These are phyloP conservation scores for Ogataea zsoltii DNA, from an alignment of 805 yeast species.

Conservation along the genomic window DNA sequence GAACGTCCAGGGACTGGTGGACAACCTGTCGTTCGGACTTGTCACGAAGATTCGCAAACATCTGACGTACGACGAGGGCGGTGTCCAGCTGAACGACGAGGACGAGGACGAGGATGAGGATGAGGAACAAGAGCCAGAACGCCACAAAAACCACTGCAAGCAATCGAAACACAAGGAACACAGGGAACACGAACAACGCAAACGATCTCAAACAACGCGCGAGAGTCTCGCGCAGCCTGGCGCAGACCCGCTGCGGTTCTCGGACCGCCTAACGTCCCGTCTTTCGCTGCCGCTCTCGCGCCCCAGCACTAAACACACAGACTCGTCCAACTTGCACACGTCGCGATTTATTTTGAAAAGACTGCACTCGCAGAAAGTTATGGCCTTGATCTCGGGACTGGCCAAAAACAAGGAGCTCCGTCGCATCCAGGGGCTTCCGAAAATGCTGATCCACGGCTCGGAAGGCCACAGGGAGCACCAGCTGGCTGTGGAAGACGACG, in stretches of 20 bases:
- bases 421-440: slow-evolving; percentile 5
- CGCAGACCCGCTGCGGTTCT: background rate
- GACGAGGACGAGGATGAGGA: background rate
- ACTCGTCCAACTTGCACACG: slow-evolving; percentile 1
- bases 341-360: slow-evolving; percentile 1
- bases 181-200: background rate
- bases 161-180: background rate
- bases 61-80: slow-evolving; percentile 13
- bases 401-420: slow-evolving; percentile 4
- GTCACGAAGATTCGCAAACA: slow-evolving; percentile 16
- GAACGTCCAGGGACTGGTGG: slow-evolving; percentile 13
- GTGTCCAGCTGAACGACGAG: slow-evolving; percentile 16
- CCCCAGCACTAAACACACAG: background rate
- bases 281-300: background rate
- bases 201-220: background rate
- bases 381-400: slow-evolving; percentile 1
- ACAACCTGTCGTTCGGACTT: slow-evolving; percentile 21
- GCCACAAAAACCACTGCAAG: background rate
- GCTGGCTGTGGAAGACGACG: background rate
- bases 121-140: background rate
- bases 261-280: background rate
- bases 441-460: background rate
- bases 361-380: slow-evolving; percentile 1
- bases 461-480: slow-evolving; percentile 1
- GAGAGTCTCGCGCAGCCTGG: background rate